phyloP scores from a whole-genome alignment of 371 early-diverging fungal genomes.

The Actinomortierella ambigua region DNA sequence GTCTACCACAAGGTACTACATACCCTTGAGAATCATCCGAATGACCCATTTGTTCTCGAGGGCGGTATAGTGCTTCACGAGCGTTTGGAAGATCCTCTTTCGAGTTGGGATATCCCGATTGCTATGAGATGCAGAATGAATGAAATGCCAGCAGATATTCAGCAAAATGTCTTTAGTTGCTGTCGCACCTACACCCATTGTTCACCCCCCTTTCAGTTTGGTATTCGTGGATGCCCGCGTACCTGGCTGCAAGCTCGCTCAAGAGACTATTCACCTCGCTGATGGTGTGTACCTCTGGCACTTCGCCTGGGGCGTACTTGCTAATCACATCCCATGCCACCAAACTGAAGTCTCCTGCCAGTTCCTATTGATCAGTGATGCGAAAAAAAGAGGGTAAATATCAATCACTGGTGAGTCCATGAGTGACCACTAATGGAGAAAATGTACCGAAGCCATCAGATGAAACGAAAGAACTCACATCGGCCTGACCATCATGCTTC shows the following conservation, averaged over 20 bases:
- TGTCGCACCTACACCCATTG: slow-evolving; percentile 44
- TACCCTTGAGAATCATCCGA: slow-evolving; percentile 74
- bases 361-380: slow-evolving; percentile 14
- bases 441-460: slow-evolving; percentile 60
- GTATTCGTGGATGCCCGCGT: slow-evolving; percentile 23
- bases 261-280: slow-evolving; percentile 50
- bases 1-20: neutral
- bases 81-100: slow-evolving; percentile 51
- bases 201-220: slow-evolving; percentile 47
- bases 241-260: slow-evolving; percentile 28
- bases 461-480: slow-evolving; percentile 5
- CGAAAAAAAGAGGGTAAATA: neutral
- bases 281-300: slow-evolving; percentile 49
- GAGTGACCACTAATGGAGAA: slow-evolving; percentile 51
- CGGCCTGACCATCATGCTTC: slow-evolving; percentile 44
- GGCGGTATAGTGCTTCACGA: slow-evolving; percentile 63
- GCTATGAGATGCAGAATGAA: neutral
- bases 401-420: slow-evolving; percentile 6
- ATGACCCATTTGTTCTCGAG: slow-evolving; percentile 78
- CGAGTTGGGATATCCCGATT: slow-evolving; percentile 43
- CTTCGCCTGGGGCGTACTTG: slow-evolving; percentile 28
- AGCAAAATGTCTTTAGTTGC: too few relatives aligned
- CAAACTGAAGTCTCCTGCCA: slow-evolving; percentile 39
- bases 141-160: neutral
- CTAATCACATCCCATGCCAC: slow-evolving; percentile 35